Evolutionary conservation across 2,329 filamentous ascomycete species (phyloP).

Genomic region (Gaeumannomyces tritici): DNA sequence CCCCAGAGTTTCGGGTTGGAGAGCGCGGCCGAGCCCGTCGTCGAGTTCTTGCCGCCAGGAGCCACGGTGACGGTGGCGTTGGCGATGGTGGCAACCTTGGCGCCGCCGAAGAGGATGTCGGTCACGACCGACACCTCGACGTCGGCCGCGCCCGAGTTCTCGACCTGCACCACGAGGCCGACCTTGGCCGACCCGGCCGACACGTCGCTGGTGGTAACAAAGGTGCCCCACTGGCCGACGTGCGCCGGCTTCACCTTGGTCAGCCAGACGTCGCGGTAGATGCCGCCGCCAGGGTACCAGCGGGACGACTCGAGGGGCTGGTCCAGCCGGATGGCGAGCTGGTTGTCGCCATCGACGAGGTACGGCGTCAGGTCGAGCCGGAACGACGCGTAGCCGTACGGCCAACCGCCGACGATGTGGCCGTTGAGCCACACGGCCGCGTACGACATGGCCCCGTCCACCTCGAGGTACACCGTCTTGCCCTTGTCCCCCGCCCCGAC

Average conservation of each 20-base stretch:
- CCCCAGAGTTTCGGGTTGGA: conserved; percentile 36
- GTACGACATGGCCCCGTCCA: conserved; percentile 43
- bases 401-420: conserved; percentile 38
- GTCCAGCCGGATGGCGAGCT: conserved; percentile 39
- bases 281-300: conserved; percentile 45
- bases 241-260: conserved; percentile 34
- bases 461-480: conserved; percentile 31
- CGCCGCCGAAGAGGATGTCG: conserved; percentile 27
- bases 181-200: conserved; percentile 33
- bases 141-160: conserved; percentile 27
- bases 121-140: conserved; percentile 28
- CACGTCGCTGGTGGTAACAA: conserved; percentile 33
- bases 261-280: conserved; percentile 47
- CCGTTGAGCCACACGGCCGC: conserved; percentile 40
- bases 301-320: conserved; percentile 35
- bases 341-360: conserved; percentile 23
- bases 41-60: conserved; percentile 18
- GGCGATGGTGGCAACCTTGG: conserved; percentile 24
- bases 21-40: conserved; percentile 24
- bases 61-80: conserved; percentile 17
- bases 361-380: conserved; percentile 38
- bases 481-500: conserved; percentile 19
- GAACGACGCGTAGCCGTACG: conserved; percentile 39
- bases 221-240: conserved; percentile 39
- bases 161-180: conserved; percentile 31